A percentile compares a stretch with the other conserved stretches of the same genome.
Evolutionary conservation across 2,329 filamentous ascomycete genomes (phyloP).

Genomic region (Tolypocladium cylindrosporum): DNA sequence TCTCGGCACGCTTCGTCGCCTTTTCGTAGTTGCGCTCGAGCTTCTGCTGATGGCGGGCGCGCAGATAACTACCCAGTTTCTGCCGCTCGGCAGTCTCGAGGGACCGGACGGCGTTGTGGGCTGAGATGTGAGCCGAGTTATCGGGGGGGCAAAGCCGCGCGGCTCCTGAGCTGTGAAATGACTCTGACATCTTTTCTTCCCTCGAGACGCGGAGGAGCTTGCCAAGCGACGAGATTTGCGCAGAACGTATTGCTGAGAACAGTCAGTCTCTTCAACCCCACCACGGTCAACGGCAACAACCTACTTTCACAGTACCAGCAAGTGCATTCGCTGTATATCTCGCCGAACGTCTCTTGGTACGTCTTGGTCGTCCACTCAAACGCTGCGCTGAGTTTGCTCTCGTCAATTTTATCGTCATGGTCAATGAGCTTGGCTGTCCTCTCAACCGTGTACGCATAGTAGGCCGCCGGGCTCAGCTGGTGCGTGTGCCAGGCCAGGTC

Average conservation of each 20-base stretch:
- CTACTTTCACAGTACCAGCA: slow-evolving; percentile 67
- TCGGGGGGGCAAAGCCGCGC: slow-evolving; percentile 42
- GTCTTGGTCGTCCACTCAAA: slow-evolving; percentile 62
- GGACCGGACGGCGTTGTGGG: slow-evolving; percentile 54
- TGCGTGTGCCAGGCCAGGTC: slow-evolving; percentile 77
- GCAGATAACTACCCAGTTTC: background rate
- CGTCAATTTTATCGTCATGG: slow-evolving; percentile 77
- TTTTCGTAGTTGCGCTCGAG: slow-evolving; percentile 48
- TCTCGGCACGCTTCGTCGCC: slow-evolving; percentile 38
- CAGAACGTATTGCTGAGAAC: slow-evolving; percentile 1
- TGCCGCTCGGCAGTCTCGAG: slow-evolving; percentile 4
- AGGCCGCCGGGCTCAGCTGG: slow-evolving; percentile 54
- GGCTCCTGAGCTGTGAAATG: slow-evolving; percentile 36
- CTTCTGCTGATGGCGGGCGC: slow-evolving; percentile 14
- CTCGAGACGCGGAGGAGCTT: slow-evolving; percentile 5
- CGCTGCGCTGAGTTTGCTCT: slow-evolving; percentile 47
- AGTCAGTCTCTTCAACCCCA: background rate
- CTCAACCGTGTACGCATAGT: slow-evolving; percentile 46
- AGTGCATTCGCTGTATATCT: slow-evolving; percentile 63
- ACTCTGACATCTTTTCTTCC: slow-evolving; percentile 19
- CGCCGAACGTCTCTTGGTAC: slow-evolving; percentile 54
- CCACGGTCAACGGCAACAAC: background rate
- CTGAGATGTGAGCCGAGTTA: slow-evolving; percentile 59
- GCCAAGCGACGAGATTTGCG: slow-evolving; percentile 11
- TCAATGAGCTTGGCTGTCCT: slow-evolving; percentile 53